phyloP scores from a whole-genome alignment of 768 basidiomycete genomes.

The Lentinus brumalis region DNA sequence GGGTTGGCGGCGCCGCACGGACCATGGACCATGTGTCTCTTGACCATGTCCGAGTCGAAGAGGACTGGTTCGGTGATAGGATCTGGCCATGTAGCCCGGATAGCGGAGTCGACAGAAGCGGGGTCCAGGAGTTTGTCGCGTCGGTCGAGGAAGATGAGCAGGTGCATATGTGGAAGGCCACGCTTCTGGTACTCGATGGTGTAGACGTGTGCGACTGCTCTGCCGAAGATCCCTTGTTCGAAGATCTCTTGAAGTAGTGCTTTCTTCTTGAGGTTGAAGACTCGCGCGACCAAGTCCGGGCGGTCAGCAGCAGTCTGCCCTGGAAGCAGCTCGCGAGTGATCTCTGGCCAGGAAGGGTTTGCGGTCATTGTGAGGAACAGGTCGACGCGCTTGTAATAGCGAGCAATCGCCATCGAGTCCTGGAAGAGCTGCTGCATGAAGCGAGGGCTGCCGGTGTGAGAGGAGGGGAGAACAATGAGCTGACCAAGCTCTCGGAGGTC shows the following conservation, averaged over 20 bases:
- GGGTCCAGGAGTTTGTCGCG: slow-evolving; percentile 36
- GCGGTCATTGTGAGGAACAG: slow-evolving; percentile 55
- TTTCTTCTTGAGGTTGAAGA: slow-evolving; percentile 48
- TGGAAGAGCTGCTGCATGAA: slow-evolving; percentile 47
- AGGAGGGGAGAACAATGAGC: slow-evolving; percentile 42
- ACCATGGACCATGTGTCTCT: slow-evolving; percentile 48
- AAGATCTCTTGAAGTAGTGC: slow-evolving; percentile 35
- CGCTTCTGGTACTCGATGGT: slow-evolving; percentile 62
- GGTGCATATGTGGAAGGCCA: slow-evolving; percentile 57
- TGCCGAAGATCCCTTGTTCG: slow-evolving; percentile 43
- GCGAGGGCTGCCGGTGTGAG: slow-evolving; percentile 41
- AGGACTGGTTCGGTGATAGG: slow-evolving; percentile 39
- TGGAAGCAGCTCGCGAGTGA: slow-evolving; percentile 38
- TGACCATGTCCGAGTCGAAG: slow-evolving; percentile 42
- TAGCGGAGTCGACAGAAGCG: slow-evolving; percentile 40
- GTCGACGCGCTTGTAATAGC: slow-evolving; percentile 39
- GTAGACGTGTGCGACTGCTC: slow-evolving; percentile 45
- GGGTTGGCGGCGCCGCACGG: slow-evolving; percentile 43
- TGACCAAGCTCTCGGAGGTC: slow-evolving; percentile 36
- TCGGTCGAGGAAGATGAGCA: slow-evolving; percentile 44
- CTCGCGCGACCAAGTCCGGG: slow-evolving; percentile 48
- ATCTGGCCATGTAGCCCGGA: slow-evolving; percentile 48
- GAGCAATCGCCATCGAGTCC: slow-evolving; percentile 48
- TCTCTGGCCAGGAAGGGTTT: slow-evolving; percentile 54
- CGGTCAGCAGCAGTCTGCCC: slow-evolving; percentile 43